Evolutionary conservation across 2,329 filamentous ascomycete genomes (phyloP).

Genomic region (Colletotrichum horii): DNA sequence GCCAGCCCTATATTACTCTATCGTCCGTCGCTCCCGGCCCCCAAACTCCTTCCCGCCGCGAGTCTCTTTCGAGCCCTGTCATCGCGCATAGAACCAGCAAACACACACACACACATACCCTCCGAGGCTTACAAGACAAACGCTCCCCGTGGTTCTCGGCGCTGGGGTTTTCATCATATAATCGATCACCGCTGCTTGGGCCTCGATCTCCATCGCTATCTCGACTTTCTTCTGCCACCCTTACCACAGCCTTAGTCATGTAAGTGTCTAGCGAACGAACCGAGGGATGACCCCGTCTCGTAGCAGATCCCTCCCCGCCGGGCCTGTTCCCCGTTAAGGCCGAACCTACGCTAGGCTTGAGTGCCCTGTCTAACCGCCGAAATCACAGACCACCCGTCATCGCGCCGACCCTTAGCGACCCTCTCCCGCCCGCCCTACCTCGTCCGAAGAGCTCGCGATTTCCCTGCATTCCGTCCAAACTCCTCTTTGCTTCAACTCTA

Average conservation of each 20-base stretch:
- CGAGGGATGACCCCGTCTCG: constrained; percentile 9
- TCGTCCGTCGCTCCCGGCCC: constrained; percentile 6
- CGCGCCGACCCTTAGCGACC: constrained; percentile 3
- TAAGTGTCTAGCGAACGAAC: constrained; percentile 4
- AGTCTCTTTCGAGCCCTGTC: not conserved
- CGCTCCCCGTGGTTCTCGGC: not conserved
- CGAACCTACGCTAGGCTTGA: constrained; percentile 1
- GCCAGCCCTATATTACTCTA: constrained; percentile 21
- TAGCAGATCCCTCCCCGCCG: constrained; percentile 1
- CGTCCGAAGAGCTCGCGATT: not conserved
- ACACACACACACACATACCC: not conserved
- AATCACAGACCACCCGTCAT: constrained; percentile 15
- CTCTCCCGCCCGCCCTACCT: not conserved
- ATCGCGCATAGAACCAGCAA: not conserved
- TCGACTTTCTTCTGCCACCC: not conserved
- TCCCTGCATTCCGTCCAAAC: constrained; percentile 5
- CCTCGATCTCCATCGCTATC: not conserved
- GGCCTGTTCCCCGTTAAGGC: constrained; percentile 4
- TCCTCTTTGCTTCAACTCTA: not conserved
- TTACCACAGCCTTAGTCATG: not conserved
- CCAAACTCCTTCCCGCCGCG: constrained; percentile 7
- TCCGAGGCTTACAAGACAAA: not conserved
- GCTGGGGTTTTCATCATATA: not conserved
- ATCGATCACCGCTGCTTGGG: not conserved
- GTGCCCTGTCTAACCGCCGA: constrained; percentile 18